phyloP scores from a whole-genome alignment of 306 rosid species.

The Prunus mume region DNA sequence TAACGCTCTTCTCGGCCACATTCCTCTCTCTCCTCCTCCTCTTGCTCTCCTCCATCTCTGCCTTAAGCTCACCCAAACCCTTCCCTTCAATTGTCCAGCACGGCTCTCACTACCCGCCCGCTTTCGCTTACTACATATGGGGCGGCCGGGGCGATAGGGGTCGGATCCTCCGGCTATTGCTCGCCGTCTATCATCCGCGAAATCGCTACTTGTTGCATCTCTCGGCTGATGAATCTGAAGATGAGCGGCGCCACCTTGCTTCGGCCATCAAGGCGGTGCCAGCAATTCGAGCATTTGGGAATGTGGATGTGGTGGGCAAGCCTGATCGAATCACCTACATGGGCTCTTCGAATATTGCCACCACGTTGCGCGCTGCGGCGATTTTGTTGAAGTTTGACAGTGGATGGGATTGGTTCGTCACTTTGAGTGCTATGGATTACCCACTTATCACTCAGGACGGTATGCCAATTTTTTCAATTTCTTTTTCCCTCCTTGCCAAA shows the following conservation, averaged over 20 bases:
- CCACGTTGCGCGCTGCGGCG: conserved; percentile 76
- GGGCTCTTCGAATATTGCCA: conserved; percentile 79
- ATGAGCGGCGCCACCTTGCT: conserved; percentile 52
- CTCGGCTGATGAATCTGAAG: conserved; percentile 60
- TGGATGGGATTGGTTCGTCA: conserved; percentile 90
- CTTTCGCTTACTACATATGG: conserved; percentile 78
- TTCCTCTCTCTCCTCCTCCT: conserved; percentile 57
- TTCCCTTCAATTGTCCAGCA: conserved; percentile 65
- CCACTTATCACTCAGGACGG: conserved; percentile 96
- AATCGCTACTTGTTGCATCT: conserved; percentile 80
- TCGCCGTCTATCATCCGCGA: conserved; percentile 86
- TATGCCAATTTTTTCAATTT: conserved; percentile 42
- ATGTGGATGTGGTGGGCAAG: conserved; percentile 83
- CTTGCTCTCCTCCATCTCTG: conserved; percentile 62
- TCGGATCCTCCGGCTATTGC: conserved; percentile 80
- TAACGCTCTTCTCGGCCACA: conserved; percentile 69
- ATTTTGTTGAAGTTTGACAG: conserved; percentile 66
- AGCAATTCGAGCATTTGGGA: conserved; percentile 75
- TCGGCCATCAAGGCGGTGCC: conserved; percentile 49
- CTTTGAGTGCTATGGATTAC: conserved; percentile 81
- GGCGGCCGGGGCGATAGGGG: conserved; percentile 70
- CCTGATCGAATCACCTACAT: conserved; percentile 72
- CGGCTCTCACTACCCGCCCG: conserved; percentile 72
- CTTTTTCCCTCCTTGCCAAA: background rate
- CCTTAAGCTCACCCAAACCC: conserved; percentile 62